These are phyloP conservation scores for Leccinum incarnatum DNA, from an alignment of 768 basidiomycete genomes.

Conservation along the genomic window DNA sequence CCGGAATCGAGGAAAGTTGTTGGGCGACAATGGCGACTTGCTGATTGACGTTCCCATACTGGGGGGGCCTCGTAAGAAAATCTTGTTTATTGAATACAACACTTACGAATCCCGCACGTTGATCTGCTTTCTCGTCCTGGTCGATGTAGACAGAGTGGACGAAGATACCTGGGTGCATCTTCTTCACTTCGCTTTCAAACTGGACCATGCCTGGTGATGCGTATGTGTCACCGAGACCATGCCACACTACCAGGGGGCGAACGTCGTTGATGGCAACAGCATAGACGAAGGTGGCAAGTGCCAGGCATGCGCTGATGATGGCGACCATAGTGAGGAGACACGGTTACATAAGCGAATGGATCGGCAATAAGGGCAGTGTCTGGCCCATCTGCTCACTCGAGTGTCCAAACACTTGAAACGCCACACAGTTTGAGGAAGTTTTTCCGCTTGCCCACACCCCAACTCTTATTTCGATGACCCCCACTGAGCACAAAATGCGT, in stretches of 20 bases:
- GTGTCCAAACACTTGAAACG: no score
- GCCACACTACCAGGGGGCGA: constrained; percentile 73
- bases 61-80: constrained; percentile 3
- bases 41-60: constrained; percentile 79
- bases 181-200: constrained; percentile 56
- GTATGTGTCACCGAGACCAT: constrained; percentile 81
- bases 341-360: constrained; percentile 5
- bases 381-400: no score
- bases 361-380: not conserved
- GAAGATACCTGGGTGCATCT: constrained; percentile 72
- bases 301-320: constrained; percentile 14
- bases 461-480: not conserved
- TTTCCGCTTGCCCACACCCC: not conserved
- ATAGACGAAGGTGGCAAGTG: constrained; percentile 9
- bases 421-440: not conserved
- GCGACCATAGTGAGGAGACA: constrained; percentile 10
- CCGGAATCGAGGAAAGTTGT: constrained; percentile 61
- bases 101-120: constrained; percentile 71
- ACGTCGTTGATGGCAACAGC: constrained; percentile 17
- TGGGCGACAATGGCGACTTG: constrained; percentile 64
- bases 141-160: constrained; percentile 72
- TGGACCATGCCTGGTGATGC: constrained; percentile 69
- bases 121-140: constrained; percentile 58
- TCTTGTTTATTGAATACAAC: not conserved
- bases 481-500: not conserved